Conservation (phyloP, 495 filamentous ascomycete species). For the Penicillium goetzii region DNA sequence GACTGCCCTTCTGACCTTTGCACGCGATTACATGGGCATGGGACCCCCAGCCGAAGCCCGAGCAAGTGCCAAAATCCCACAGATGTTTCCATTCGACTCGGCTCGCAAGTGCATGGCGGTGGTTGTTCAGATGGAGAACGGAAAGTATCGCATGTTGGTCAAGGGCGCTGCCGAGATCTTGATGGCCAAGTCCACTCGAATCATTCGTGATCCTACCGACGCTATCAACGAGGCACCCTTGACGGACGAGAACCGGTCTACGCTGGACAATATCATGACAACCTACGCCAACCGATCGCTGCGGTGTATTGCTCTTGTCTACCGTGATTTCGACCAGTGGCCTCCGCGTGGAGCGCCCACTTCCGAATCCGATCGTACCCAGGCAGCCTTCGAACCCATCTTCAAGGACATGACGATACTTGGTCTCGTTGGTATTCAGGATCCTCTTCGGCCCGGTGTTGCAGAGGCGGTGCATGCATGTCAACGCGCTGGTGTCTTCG, state of each 20-base stretch:
- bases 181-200: conserved; percentile 68
- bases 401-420: conserved; percentile 79
- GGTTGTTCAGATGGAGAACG: conserved; percentile 67
- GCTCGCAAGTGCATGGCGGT: conserved; percentile 87
- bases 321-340: conserved; percentile 89
- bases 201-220: conserved; percentile 71
- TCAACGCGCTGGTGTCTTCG: conserved; percentile 77
- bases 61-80: conserved; percentile 67
- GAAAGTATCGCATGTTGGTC: conserved; percentile 72
- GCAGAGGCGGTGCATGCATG: conserved; percentile 74
- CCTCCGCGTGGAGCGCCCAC: conserved; percentile 71
- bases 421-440: conserved; percentile 84
- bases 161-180: conserved; percentile 93
- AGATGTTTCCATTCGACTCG: conserved; percentile 86
- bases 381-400: conserved; percentile 78
- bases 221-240: conserved; percentile 58
- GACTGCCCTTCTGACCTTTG: conserved; percentile 77
- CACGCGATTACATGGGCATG: conserved; percentile 77
- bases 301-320: conserved; percentile 83
- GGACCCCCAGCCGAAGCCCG: conserved; percentile 68
- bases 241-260: conserved; percentile 59
- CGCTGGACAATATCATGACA: conserved; percentile 67
- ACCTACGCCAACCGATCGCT: conserved; percentile 81
- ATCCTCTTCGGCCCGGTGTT: conserved; percentile 80
- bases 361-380: conserved; percentile 67